Base-by-base conservation (phyloP, 495 filamentous ascomycete genomes). In the Penicillium nucicola region DNA sequence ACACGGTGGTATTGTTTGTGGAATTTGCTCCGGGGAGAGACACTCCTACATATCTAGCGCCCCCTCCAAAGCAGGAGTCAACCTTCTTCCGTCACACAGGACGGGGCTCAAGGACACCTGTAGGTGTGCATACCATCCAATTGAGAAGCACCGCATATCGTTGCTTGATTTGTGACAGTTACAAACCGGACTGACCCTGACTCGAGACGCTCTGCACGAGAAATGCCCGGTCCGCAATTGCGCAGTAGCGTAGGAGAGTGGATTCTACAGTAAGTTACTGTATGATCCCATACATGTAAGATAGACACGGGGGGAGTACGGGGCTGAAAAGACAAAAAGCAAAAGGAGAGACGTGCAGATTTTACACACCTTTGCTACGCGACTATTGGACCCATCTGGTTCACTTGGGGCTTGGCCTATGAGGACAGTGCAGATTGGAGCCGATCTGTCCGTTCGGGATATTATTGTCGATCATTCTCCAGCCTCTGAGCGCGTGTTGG, bases 381-480 rank as follows among this genome's bases (percentile, higher is more conserved):
- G 35, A 52, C 48, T 51, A 53, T 55, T 50, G 47, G 50, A 32
- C 38, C 48, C 48, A 47, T 34, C 14, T 11, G 47, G 47, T 8
- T 32, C 13, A 39, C n/a, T 39, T 23, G 20, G 22, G 28, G 44
- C 18, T 48, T 43, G 44, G 40, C 50, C 58, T 58, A 55, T 55
- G 48, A 46, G 32, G 7, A 23, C 14, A 20, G 22, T 15, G 17
- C 18, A 25, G 37, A 14, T 22, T 23, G 12, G 11, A 19, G 34
- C 18, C 15, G 30, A 42, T 43, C 40, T 35, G 10, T 45, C 25
- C 10, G 40, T 41, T 63, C 57, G 57, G 60, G 53, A 55, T 11
- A 61, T 58, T 56, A 52, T 17, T 41, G 57, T 33, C 46, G 58
- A 64, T 64, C 58, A 32, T 55, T 47, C 45, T 25, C 60, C 50